These are phyloP conservation scores for Iris pallida DNA, from an alignment of 116 monocot species.

Conservation along the genomic window DNA sequence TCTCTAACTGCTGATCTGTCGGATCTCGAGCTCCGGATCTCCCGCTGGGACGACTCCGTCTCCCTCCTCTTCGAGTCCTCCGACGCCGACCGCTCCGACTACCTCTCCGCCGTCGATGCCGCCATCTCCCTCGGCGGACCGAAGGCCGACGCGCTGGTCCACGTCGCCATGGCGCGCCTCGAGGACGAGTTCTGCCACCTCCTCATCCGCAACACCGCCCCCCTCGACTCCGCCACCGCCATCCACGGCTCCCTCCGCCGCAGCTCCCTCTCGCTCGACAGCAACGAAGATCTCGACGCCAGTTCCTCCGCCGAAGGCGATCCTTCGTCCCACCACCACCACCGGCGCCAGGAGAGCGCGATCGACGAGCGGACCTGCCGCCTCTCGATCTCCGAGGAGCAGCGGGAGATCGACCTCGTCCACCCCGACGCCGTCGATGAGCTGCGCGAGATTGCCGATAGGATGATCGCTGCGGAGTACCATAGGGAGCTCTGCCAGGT, in stretches of 20 bases:
- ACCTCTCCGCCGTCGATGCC: slow-evolving; percentile 4
- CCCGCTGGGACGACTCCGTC: not conserved
- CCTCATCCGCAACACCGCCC: not conserved
- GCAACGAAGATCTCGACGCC: not conserved
- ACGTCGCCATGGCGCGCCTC: not conserved
- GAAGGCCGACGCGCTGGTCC: not conserved
- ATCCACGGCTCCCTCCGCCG: not conserved
- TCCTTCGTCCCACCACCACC: not conserved
- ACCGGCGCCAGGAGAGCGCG: not conserved
- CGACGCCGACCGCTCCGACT: not conserved
- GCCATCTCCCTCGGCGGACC: not conserved
- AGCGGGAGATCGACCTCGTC: slow-evolving; percentile 11
- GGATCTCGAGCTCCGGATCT: not conserved
- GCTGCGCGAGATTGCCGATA: slow-evolving; percentile 23
- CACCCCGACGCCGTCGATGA: slow-evolving; percentile 15
- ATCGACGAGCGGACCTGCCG: not conserved
- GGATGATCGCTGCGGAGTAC: slow-evolving; percentile 37
- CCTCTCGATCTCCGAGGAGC: not conserved
- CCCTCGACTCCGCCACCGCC: not conserved
- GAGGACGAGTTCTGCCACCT: slow-evolving; percentile 3
- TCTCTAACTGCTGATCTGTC: no score
- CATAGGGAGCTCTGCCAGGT: slow-evolving; percentile 32
- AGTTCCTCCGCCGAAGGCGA: not conserved
- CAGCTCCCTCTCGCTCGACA: not conserved
- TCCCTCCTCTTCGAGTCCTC: no score